Percentiles rank a stretch among this genome's conserved stretches.
phyloP scores from a whole-genome alignment of 305 asterid genomes.

The Plantago lanceolata region DNA sequence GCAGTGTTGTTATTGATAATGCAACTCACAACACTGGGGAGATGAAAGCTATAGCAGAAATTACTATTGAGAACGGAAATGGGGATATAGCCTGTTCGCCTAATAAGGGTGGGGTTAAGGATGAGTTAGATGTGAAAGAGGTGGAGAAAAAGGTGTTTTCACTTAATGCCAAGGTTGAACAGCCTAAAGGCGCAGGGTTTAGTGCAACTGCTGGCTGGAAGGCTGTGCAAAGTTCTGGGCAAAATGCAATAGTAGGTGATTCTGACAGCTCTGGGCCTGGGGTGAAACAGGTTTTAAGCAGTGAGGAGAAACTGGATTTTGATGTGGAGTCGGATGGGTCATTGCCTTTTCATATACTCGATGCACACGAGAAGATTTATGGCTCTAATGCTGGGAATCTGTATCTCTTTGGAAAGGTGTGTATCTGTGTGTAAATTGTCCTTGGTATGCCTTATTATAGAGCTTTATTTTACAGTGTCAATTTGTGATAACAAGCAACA shows the following conservation, averaged over 20 bases:
- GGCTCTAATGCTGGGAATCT: constrained; percentile 75
- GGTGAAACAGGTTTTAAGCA: constrained; percentile 28
- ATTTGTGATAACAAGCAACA: no score
- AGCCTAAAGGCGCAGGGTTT: constrained; percentile 46
- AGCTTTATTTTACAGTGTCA: no score
- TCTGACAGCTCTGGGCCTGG: constrained; percentile 28
- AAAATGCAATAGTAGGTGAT: constrained; percentile 28
- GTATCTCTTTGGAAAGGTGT: constrained; percentile 94
- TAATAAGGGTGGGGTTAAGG: constrained; percentile 37
- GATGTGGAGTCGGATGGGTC: constrained; percentile 74
- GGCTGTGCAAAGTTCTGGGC: constrained; percentile 55
- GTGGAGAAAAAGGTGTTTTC: constrained; percentile 49
- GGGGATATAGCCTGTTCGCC: constrained; percentile 27
- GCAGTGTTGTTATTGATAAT: constrained; percentile 16
- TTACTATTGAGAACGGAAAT: constrained; percentile 14
- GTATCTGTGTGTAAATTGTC: background rate
- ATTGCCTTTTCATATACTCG: constrained; percentile 84
- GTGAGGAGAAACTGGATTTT: constrained; percentile 58
- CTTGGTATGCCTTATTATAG: background rate
- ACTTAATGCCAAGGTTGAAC: constrained; percentile 73
- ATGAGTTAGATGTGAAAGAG: constrained; percentile 25
- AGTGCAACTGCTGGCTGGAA: constrained; percentile 88
- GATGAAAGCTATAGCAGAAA: constrained; percentile 26
- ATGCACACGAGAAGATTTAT: constrained; percentile 78
- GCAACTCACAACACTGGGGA: constrained; percentile 27